These are phyloP conservation scores for Micromonas pusilla DNA, from an alignment of 139 green algal species.

Conservation along the genomic window DNA sequence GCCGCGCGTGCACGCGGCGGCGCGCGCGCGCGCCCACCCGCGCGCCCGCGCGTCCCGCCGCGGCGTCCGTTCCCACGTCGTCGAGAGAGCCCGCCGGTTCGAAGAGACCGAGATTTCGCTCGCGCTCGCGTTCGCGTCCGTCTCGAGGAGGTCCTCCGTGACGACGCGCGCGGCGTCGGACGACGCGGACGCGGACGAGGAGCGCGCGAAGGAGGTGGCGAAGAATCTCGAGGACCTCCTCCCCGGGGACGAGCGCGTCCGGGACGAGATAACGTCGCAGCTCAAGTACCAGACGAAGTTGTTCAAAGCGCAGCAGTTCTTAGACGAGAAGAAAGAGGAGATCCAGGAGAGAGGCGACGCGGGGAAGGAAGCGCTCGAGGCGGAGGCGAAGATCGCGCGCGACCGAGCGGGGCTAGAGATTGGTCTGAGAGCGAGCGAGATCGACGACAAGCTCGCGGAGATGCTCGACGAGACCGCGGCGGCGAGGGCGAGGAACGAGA, in stretches of 20 bases:
- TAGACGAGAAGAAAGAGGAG: neutral
- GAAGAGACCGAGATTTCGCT: too few relatives aligned
- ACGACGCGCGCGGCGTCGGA: too few relatives aligned
- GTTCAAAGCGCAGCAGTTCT: slow-evolving; percentile 1
- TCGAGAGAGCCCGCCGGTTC: too few relatives aligned
- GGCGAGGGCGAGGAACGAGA: slow-evolving; percentile 21
- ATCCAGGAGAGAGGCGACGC: neutral
- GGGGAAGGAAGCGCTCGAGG: slow-evolving; percentile 1
- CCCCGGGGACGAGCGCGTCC: neutral
- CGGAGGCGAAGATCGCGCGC: neutral
- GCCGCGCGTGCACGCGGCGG: too few relatives aligned
- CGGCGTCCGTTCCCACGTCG: too few relatives aligned
- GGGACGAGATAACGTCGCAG: neutral
- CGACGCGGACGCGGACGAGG: neutral
- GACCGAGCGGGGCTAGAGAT: slow-evolving; percentile 2
- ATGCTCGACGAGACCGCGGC: slow-evolving; percentile 11
- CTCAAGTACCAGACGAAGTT: neutral
- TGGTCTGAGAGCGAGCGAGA: slow-evolving; percentile 9
- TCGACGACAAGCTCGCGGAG: slow-evolving; percentile 13
- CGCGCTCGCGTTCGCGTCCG: too few relatives aligned
- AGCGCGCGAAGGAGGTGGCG: neutral
- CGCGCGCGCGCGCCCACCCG: neutral
- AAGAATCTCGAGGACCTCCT: neutral
- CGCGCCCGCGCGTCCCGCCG: neutral
- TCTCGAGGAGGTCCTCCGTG: too few relatives aligned